Conservation (phyloP, 73 alveolate species). For the Paramecium biaurelia region DNA sequence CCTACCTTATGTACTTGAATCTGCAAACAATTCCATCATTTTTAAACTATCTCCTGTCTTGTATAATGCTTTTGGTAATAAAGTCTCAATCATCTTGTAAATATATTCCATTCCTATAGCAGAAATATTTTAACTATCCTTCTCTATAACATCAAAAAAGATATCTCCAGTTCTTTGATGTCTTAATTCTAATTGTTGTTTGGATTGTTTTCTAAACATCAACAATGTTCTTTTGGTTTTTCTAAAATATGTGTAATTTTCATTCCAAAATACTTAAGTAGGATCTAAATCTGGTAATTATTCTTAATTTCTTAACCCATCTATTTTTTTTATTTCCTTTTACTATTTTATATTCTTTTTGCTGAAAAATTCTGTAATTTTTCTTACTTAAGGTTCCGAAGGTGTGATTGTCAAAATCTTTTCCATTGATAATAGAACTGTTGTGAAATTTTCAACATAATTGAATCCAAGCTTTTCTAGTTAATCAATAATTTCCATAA, state of each 20-base stretch:
- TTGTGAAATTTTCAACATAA: constrained; percentile 77
- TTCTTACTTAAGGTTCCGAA: background rate
- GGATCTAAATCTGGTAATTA: constrained; percentile 60
- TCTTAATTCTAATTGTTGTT: constrained; percentile 68
- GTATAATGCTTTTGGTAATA: constrained; percentile 77
- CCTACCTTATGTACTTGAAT: constrained; percentile 19
- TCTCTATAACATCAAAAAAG: constrained; percentile 70
- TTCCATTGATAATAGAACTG: constrained; percentile 34
- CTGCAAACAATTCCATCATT: constrained; percentile 73
- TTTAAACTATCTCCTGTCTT: constrained; percentile 60
- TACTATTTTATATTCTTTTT: constrained; percentile 67
- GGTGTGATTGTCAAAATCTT: constrained; percentile 34
- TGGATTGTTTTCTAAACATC: constrained; percentile 71
- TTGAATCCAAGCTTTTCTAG: constrained; percentile 68
- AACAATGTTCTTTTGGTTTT: constrained; percentile 74
- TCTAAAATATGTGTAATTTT: constrained; percentile 66
- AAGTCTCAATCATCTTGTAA: constrained; percentile 78
- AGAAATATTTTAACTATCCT: constrained; percentile 46
- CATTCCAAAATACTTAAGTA: constrained; percentile 60
- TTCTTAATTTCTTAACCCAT: background rate
- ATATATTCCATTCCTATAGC: constrained; percentile 71
- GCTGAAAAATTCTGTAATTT: constrained; percentile 50
- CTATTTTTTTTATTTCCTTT: constrained; percentile 66
- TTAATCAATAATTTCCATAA: constrained; percentile 67
- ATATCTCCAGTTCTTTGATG: constrained; percentile 87